Conservation (phyloP, 148 eudicot genomes). For the Pharnaceum exiguum region DNA sequence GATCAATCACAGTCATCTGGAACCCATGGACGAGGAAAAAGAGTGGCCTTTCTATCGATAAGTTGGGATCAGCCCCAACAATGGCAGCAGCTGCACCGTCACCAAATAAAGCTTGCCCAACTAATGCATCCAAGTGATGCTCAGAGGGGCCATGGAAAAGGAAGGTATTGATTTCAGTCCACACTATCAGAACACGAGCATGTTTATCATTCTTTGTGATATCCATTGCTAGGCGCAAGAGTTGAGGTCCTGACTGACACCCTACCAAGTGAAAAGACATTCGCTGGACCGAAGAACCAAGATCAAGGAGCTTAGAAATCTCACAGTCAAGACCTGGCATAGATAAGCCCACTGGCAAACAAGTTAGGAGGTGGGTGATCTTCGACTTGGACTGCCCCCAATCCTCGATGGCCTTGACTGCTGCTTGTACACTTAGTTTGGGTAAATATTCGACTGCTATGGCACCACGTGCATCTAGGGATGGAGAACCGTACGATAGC, state of each 20-base stretch:
- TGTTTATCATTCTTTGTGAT: neutral
- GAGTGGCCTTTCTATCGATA: neutral
- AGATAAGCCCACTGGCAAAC: neutral
- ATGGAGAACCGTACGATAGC: neutral
- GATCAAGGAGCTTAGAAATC: neutral
- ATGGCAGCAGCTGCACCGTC: slow-evolving; percentile 5
- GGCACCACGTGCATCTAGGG: neutral
- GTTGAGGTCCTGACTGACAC: neutral
- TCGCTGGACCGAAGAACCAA: neutral
- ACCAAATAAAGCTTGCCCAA: neutral
- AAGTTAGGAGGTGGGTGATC: neutral
- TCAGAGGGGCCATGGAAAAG: neutral
- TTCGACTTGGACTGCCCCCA: slow-evolving; percentile 3
- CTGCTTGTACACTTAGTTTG: neutral
- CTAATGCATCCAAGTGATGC: neutral
- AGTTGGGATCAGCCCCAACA: neutral
- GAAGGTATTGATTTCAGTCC: neutral
- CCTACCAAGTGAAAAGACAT: neutral
- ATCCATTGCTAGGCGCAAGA: neutral
- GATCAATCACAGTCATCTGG: slow-evolving; percentile 1
- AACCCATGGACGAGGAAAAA: neutral
- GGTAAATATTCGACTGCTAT: neutral
- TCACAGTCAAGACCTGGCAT: neutral
- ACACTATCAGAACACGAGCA: neutral
- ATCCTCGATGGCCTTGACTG: neutral